A percentile compares a stretch with the other conserved stretches of the same genome.
These are phyloP conservation scores for Fusarium nelsonii DNA, from an alignment of 2,329 filamentous ascomycete genomes.

Conservation along the genomic window DNA sequence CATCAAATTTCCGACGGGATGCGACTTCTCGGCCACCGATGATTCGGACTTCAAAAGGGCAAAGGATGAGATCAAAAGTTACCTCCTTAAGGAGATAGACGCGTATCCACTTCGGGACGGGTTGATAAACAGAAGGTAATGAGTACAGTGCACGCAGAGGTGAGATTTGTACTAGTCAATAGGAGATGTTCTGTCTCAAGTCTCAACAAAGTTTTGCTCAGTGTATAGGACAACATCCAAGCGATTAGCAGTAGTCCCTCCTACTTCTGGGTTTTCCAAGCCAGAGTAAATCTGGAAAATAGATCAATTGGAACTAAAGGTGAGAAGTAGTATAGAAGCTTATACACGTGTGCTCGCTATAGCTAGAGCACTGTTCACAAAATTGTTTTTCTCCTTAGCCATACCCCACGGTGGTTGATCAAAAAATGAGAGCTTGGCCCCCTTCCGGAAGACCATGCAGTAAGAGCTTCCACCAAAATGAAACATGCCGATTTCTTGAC, in stretches of 20 bases:
- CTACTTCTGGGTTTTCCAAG: no score
- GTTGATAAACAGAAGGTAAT: not conserved
- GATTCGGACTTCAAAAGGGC: not conserved
- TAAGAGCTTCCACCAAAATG: constrained; percentile 14
- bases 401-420: not conserved
- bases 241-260: no score
- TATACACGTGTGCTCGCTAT: not conserved
- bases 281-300: no score
- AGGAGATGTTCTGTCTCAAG: no score
- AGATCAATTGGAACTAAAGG: no score
- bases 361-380: not conserved
- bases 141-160: no score
- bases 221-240: no score
- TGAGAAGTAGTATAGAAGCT: no score
- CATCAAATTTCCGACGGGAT: not conserved
- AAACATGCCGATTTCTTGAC: constrained; percentile 19
- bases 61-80: not conserved
- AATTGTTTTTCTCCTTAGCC: not conserved
- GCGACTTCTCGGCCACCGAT: not conserved
- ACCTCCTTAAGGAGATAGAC: constrained; percentile 1
- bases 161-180: no score
- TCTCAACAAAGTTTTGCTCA: no score
- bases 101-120: not conserved
- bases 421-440: not conserved
- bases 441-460: constrained; percentile 2